Evolutionary conservation across 768 basidiomycete species (phyloP).

Genomic region (Leccinum obscurum): DNA sequence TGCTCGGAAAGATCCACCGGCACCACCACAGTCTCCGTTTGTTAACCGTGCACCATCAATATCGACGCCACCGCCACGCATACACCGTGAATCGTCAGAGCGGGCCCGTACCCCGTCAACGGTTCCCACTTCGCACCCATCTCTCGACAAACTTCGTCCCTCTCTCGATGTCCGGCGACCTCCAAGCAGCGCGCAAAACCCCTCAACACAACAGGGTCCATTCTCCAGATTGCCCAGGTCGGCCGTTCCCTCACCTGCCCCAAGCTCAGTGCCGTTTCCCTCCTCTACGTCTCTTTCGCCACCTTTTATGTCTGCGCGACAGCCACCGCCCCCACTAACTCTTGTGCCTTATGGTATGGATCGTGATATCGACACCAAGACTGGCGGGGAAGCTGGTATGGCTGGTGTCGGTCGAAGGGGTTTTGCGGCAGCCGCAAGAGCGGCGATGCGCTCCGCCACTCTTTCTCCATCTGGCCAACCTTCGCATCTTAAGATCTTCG

Average conservation of each 20-base stretch:
- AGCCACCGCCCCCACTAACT: slow-evolving; percentile 19
- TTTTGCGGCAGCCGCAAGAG: slow-evolving; percentile 72
- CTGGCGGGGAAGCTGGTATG: slow-evolving; percentile 81
- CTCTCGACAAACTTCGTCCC: slow-evolving; percentile 20
- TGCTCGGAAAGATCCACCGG: slow-evolving; percentile 14
- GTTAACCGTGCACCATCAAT: slow-evolving; percentile 12
- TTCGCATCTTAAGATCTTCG: background rate
- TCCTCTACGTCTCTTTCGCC: slow-evolving; percentile 6
- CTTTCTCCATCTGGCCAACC: slow-evolving; percentile 14
- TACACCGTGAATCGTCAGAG: slow-evolving; percentile 19
- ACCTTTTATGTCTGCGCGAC: slow-evolving; percentile 16
- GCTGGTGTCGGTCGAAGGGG: slow-evolving; percentile 88
- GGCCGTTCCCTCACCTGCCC: slow-evolving; percentile 11
- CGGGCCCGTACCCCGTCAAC: slow-evolving; percentile 18
- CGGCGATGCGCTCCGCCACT: slow-evolving; percentile 46
- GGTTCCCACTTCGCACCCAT: slow-evolving; percentile 13
- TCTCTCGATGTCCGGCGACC: slow-evolving; percentile 18
- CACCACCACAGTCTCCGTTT: slow-evolving; percentile 12
- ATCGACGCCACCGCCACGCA: slow-evolving; percentile 8
- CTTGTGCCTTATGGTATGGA: slow-evolving; percentile 8
- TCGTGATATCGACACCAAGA: slow-evolving; percentile 63
- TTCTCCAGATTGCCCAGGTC: slow-evolving; percentile 11
- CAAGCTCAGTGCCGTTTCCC: slow-evolving; percentile 19
- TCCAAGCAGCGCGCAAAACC: slow-evolving; percentile 13
- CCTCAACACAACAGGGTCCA: slow-evolving; percentile 5